Conservation (phyloP, 2,329 filamentous ascomycete genomes). For the Fusarium neocosmosporiellum region DNA sequence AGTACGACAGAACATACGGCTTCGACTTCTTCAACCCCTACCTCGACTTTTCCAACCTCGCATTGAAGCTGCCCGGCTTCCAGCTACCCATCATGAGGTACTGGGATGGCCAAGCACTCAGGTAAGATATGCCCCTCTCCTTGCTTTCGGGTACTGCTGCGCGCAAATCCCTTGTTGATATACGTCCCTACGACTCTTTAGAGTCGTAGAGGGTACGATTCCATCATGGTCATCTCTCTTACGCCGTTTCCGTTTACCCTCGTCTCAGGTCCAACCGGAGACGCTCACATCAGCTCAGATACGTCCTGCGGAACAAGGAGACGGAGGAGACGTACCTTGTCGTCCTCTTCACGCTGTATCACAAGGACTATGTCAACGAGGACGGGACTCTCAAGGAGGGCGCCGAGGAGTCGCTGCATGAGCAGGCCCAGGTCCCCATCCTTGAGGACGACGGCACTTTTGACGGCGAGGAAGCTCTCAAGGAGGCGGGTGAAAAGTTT, state of each 20-base stretch:
- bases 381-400: conserved; percentile 64
- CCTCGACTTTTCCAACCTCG: conserved; percentile 82
- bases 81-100: conserved; percentile 79
- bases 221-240: conserved; percentile 37
- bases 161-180: conserved; percentile 10
- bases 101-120: conserved; percentile 81
- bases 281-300: conserved; percentile 88
- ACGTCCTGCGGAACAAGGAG: conserved; percentile 84
- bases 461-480: conserved; percentile 51
- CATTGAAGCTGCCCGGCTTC: conserved; percentile 78
- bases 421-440: conserved; percentile 7
- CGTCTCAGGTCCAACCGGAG: conserved; percentile 51
- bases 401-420: conserved; percentile 45
- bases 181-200: neutral
- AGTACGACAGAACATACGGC: conserved; percentile 63
- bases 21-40: conserved; percentile 90
- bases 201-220: neutral
- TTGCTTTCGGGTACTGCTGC: conserved; percentile 3
- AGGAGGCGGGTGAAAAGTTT: conserved; percentile 54
- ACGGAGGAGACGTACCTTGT: conserved; percentile 84
- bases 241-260: conserved; percentile 36
- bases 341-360: conserved; percentile 81
- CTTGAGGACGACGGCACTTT: conserved; percentile 38
- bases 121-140: conserved; percentile 62
- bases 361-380: conserved; percentile 72